Evolutionary conservation across 176 grass and related monocot species (phyloP), one percentile per base, ranked within the genome.

Genomic region (Otatea glauca): DNA sequence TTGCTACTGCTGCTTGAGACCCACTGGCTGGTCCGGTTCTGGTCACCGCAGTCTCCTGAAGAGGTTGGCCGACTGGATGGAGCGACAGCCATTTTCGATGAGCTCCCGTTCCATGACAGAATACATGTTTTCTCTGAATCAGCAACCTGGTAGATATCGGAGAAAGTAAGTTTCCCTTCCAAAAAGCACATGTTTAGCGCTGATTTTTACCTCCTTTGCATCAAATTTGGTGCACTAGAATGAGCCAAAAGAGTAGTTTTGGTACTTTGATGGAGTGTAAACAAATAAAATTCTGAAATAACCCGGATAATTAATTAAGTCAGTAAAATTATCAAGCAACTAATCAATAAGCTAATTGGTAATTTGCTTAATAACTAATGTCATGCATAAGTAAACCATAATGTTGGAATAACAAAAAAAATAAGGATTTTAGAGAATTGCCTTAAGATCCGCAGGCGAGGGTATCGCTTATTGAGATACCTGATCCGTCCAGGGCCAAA

Each of bases 81-180:
- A 10, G 73, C 47, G 21, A 64, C 74, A 32, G 70, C 88, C 51
- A 89, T 90, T 50, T 89, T 97, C 38, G 92, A 94, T 24, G 86
- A 85, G 78, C 88, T 91, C 18, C 88, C 87, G 41, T 88, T 81
- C 47, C 87, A 55, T 34, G 95, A 94, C 77, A 93, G 38, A 49
- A 84, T 67, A 41, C 71, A 50, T 3, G 88, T 83, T 88, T 29
- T 29, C 62, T 97, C 92, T 14, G 90, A 80, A 60, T 91, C 75
- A 51, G 71, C 85, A 86, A 84, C 79, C 88, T 93, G 77, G 11
- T 15, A 72, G 23, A 76, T 38, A 62, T 4, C 1, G 2, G 29
- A n/a, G 29, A 29, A 29, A 29, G 29, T 29, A 29, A 29, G 29
- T 29, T 29, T 29, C n/a, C 10, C 16, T 49, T 69, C 34, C n/a